Evolutionary conservation across 441 rosid species (phyloP).

Genomic region (Gossypium gossypioides): DNA sequence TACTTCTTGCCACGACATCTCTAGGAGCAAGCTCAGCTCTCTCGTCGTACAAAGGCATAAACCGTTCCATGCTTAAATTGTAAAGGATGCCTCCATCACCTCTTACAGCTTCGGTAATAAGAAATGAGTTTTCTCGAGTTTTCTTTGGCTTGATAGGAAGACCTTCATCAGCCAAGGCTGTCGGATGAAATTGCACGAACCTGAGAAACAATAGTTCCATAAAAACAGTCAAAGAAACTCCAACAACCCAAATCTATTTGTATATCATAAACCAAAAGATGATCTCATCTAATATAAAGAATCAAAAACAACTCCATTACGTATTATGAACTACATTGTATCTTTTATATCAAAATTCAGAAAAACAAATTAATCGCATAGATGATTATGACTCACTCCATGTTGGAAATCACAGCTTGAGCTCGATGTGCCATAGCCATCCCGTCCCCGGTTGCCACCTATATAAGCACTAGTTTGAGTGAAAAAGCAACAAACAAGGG

Average conservation of each 20-base stretch:
- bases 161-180: slow-evolving; percentile 93
- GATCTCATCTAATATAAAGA: not conserved
- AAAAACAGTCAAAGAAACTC: slow-evolving; percentile 4
- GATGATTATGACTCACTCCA: slow-evolving; percentile 65
- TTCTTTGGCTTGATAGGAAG: slow-evolving; percentile 58
- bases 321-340: not conserved
- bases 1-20: slow-evolving; percentile 91
- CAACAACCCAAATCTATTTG: not conserved
- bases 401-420: slow-evolving; percentile 86
- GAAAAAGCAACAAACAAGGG: not conserved
- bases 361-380: not conserved
- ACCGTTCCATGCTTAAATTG: slow-evolving; percentile 68
- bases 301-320: too few relatives aligned
- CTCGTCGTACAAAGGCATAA: slow-evolving; percentile 74
- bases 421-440: slow-evolving; percentile 96
- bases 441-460: slow-evolving; percentile 99
- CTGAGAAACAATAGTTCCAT: slow-evolving; percentile 28
- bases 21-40: slow-evolving; percentile 96
- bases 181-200: slow-evolving; percentile 96
- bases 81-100: slow-evolving; percentile 96
- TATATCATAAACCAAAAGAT: not conserved
- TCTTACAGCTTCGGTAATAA: slow-evolving; percentile 86
- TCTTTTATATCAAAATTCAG: not conserved
- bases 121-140: slow-evolving; percentile 73
- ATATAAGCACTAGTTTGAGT: not conserved